Percentiles rank a stretch among this genome's conserved stretches.
Conservation (phyloP, 305 asterid genomes). For the Fraxinus angustifolia region DNA sequence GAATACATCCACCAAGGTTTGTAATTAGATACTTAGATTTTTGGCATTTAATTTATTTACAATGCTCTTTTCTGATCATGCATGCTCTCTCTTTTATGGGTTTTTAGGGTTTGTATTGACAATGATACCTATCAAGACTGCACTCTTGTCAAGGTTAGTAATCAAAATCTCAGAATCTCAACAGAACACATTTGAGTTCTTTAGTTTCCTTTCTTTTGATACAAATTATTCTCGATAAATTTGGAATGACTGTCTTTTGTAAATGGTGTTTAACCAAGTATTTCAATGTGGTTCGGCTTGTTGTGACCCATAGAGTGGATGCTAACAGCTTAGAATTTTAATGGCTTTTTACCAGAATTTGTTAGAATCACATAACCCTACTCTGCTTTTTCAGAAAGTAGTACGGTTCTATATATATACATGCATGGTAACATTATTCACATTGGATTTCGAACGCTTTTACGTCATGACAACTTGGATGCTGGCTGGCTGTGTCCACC, state of each 20-base stretch:
- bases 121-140: slow-evolving; percentile 61
- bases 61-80: not conserved
- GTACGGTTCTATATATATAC: not conserved
- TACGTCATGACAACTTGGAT: not conserved
- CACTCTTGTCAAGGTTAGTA: slow-evolving; percentile 78
- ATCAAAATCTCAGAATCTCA: not conserved
- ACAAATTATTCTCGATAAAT: too few relatives aligned
- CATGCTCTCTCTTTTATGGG: not conserved
- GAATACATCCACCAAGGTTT: slow-evolving; percentile 90
- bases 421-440: not conserved
- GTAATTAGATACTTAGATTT: not conserved
- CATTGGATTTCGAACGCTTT: not conserved
- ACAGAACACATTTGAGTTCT: not conserved
- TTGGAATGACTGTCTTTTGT: too few relatives aligned
- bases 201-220: not conserved
- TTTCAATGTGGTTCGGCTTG: too few relatives aligned
- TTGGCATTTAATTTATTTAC: not conserved
- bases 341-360: not conserved
- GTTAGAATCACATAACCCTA: not conserved
- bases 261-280: too few relatives aligned
- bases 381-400: not conserved
- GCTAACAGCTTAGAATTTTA: too few relatives aligned
- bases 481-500: not conserved
- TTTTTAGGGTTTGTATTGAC: slow-evolving; percentile 72
- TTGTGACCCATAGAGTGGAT: too few relatives aligned